Conservation (phyloP, 2,329 filamentous ascomycete species). For the Fusarium buharicum region DNA sequence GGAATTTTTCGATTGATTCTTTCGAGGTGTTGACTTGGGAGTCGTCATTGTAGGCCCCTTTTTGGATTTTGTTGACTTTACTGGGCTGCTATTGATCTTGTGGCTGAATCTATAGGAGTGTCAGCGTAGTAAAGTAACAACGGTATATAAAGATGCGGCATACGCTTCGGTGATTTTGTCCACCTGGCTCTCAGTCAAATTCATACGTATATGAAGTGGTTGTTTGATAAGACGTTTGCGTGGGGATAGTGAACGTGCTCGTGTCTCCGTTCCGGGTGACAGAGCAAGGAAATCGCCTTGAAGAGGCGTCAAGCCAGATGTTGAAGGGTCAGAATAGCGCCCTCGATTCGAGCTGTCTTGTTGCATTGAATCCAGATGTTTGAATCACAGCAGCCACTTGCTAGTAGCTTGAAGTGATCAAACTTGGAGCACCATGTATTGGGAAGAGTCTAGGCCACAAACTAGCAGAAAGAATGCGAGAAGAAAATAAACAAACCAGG, state of each 20-base stretch:
- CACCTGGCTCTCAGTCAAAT: conserved; percentile 61
- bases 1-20: conserved; percentile 18
- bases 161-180: conserved; percentile 60
- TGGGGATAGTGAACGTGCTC: conserved; percentile 52
- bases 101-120: conserved; percentile 47
- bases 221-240: conserved; percentile 50
- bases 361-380: conserved; percentile 32
- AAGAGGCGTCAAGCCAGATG: conserved; percentile 45
- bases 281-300: conserved; percentile 54
- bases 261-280: conserved; percentile 40
- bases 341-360: conserved; percentile 29
- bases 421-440: background rate
- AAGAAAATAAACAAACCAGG: background rate
- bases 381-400: conserved; percentile 17
- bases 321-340: conserved; percentile 42
- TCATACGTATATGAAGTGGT: conserved; percentile 59
- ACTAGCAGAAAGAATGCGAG: background rate
- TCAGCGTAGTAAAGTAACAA: conserved; percentile 11
- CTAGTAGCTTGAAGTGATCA: background rate
- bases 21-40: conserved; percentile 36
- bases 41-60: conserved; percentile 32
- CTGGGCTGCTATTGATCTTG: conserved; percentile 46
- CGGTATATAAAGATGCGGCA: conserved; percentile 19
- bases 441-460: background rate
- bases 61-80: conserved; percentile 30